phyloP scores from a whole-genome alignment of 192 early-diverging fungal genomes.

The Chytriomyces sp. region DNA sequence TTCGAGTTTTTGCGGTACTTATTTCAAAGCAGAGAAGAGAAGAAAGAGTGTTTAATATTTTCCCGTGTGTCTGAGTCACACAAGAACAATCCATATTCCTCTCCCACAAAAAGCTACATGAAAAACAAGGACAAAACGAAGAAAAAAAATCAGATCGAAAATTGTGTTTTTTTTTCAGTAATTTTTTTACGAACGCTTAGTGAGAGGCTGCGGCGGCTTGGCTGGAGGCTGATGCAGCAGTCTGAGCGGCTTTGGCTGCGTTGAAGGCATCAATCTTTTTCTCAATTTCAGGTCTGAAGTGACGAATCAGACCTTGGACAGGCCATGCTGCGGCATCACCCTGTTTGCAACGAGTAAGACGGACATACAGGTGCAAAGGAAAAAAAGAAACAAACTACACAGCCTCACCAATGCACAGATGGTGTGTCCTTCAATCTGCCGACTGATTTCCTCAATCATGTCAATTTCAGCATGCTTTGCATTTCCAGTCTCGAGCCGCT shows the following conservation, averaged over 20 bases:
- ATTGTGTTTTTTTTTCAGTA: background rate
- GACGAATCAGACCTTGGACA: slow-evolving; percentile 91
- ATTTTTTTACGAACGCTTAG: background rate
- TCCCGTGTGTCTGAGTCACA: too few species aligned
- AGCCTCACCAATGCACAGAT: slow-evolving; percentile 87
- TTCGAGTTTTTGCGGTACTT: background rate
- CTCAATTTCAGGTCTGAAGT: slow-evolving; percentile 89
- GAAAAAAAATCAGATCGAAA: too few species aligned
- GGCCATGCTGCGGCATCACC: slow-evolving; percentile 99
- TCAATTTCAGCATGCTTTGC: slow-evolving; percentile 88
- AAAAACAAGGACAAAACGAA: too few species aligned
- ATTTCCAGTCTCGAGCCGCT: slow-evolving; percentile 87
- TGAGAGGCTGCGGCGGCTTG: background rate
- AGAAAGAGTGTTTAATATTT: too few species aligned
- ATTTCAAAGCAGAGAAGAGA: too few species aligned
- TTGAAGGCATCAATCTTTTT: slow-evolving; percentile 51
- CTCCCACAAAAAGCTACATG: too few species aligned
- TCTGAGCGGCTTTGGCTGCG: background rate
- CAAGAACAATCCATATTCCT: too few species aligned
- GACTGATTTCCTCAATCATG: slow-evolving; percentile 91
- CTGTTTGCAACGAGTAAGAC: slow-evolving; percentile 19
- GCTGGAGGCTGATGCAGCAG: slow-evolving; percentile 1
- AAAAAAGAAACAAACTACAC: slow-evolving; percentile 23
- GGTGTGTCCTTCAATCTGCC: slow-evolving; percentile 99
- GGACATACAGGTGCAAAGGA: slow-evolving; percentile 11